Conservation (phyloP, 169 alveolate species). For the Eimeria mitis region DNA sequence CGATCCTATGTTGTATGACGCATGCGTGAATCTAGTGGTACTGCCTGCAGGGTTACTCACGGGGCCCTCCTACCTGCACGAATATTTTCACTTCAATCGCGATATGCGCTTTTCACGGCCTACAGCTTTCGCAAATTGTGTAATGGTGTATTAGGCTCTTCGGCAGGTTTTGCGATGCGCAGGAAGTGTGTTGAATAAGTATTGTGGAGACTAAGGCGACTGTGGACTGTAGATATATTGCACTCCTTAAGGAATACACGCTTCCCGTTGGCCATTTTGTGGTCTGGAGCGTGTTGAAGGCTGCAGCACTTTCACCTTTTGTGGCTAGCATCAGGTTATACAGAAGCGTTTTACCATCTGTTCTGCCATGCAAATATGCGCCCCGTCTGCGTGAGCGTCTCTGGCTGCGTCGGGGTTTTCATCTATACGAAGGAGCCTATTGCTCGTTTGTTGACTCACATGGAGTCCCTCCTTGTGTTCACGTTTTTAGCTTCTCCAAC, state of each 20-base stretch:
- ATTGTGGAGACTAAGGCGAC: neutral
- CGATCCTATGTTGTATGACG: neutral
- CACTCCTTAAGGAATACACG: neutral
- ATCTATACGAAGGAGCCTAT: neutral
- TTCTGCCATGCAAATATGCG: neutral
- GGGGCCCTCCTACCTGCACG: neutral
- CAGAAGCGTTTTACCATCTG: neutral
- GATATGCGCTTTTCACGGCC: neutral
- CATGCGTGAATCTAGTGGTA: neutral
- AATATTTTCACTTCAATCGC: too few species aligned
- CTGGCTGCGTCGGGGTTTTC: neutral
- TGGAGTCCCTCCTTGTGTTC: neutral
- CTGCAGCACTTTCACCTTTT: neutral
- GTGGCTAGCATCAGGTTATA: neutral
- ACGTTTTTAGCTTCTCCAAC: neutral
- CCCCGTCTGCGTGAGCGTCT: neutral
- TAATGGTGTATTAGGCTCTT: neutral
- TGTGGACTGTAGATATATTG: neutral
- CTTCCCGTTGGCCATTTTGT: neutral
- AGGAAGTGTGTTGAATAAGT: neutral
- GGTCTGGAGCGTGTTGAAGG: neutral
- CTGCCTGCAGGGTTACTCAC: neutral
- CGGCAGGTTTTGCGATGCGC: neutral
- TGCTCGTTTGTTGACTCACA: neutral
- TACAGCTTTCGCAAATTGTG: neutral